Percentiles rank a stretch among this genome's conserved stretches.
Evolutionary conservation across 83 land plant species (phyloP).

Genomic region (Picea engelmannii): DNA sequence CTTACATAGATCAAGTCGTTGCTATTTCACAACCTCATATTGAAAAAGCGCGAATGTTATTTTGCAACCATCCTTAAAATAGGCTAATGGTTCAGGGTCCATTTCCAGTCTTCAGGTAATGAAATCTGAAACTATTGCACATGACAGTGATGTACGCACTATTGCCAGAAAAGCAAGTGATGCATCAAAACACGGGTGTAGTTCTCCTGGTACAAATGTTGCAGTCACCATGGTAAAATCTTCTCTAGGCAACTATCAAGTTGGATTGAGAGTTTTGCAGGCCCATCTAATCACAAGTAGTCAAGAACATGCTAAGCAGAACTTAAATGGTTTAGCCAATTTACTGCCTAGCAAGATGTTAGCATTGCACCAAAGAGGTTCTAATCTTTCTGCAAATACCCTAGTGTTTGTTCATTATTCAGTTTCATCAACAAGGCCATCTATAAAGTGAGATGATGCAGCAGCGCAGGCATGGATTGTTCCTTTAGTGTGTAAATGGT

Average conservation of each 20-base stretch:
- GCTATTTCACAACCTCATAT: too few relatives aligned
- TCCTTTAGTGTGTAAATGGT: too few relatives aligned
- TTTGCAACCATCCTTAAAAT: too few relatives aligned
- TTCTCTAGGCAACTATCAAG: background rate
- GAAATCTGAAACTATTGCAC: constrained; percentile 1
- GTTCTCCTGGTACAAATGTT: constrained; percentile 8
- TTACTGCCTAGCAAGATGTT: constrained; percentile 2
- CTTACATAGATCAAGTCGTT: too few relatives aligned
- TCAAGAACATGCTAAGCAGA: background rate
- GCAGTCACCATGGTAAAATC: constrained; percentile 6
- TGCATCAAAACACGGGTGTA: background rate
- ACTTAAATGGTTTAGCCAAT: too few relatives aligned
- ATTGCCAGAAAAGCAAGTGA: constrained; percentile 5
- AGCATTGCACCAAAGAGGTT: background rate
- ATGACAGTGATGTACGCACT: background rate
- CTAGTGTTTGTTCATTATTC: too few relatives aligned
- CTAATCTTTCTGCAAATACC: too few relatives aligned
- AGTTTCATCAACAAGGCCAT: too few relatives aligned
- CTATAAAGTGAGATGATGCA: too few relatives aligned
- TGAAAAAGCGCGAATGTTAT: too few relatives aligned
- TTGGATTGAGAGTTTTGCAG: background rate
- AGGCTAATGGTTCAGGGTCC: constrained; percentile 8
- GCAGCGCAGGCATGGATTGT: too few relatives aligned
- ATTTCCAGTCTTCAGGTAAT: background rate
- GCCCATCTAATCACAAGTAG: background rate